These are phyloP conservation scores for Bacidia rubella DNA, from an alignment of 495 filamentous ascomycete species.

Conservation along the genomic window DNA sequence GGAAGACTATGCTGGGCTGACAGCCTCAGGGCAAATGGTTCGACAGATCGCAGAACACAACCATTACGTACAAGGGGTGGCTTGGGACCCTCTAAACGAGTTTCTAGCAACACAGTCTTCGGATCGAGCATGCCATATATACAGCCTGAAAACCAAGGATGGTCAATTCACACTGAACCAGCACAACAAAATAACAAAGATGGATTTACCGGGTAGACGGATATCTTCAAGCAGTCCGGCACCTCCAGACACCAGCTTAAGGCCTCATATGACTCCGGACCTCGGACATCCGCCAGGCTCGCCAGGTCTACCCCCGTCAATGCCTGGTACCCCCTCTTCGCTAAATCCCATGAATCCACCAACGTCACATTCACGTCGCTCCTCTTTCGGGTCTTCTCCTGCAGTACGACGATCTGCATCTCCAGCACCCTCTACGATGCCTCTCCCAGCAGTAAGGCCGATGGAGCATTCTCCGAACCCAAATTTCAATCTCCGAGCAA, in stretches of 20 bases:
- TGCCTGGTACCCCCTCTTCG: slow-evolving; percentile 87
- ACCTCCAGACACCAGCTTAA: slow-evolving; percentile 57
- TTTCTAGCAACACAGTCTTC: slow-evolving; percentile 97
- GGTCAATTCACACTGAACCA: slow-evolving; percentile 82
- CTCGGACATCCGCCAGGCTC: slow-evolving; percentile 52
- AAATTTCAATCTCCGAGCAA: slow-evolving; percentile 46
- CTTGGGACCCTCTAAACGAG: slow-evolving; percentile 97
- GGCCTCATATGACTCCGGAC: slow-evolving; percentile 44
- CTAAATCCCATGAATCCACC: slow-evolving; percentile 96
- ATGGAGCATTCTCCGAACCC: slow-evolving; percentile 79
- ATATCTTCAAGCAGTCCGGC: slow-evolving; percentile 90
- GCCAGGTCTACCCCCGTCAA: slow-evolving; percentile 57
- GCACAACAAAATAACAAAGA: slow-evolving; percentile 62
- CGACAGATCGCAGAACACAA: slow-evolving; percentile 97
- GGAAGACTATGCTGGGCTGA: slow-evolving; percentile 12
- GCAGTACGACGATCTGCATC: slow-evolving; percentile 79
- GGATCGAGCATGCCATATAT: slow-evolving; percentile 94
- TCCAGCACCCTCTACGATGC: slow-evolving; percentile 77
- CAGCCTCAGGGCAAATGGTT: slow-evolving; percentile 59
- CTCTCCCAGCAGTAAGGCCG: slow-evolving; percentile 92
- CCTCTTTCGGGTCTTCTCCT: slow-evolving; percentile 85
- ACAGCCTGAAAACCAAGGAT: slow-evolving; percentile 89
- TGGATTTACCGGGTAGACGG: slow-evolving; percentile 80
- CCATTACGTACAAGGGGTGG: slow-evolving; percentile 96
- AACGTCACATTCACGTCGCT: slow-evolving; percentile 77